Percentiles rank a stretch among this genome's conserved stretches.
These are phyloP conservation scores for Funneliformis caledonium DNA, from an alignment of 371 early-diverging fungal species.

Conservation along the genomic window DNA sequence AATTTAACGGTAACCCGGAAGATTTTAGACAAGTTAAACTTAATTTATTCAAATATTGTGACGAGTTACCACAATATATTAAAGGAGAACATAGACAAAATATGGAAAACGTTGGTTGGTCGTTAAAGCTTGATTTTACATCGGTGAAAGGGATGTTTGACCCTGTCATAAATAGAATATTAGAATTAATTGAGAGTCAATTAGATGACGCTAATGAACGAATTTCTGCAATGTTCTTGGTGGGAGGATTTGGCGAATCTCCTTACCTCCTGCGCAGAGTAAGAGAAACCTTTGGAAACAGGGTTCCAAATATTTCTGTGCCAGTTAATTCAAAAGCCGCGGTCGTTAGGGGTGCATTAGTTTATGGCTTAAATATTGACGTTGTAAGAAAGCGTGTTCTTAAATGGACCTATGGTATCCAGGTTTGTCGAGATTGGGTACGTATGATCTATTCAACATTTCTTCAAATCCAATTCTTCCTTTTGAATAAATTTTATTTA, in stretches of 20 bases:
- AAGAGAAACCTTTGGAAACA: conserved; percentile 40
- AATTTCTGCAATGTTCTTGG: conserved; percentile 53
- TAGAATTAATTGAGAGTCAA: conserved; percentile 22
- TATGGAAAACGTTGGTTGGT: neutral
- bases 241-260: conserved; percentile 61
- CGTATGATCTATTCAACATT: neutral
- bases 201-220: conserved; percentile 48
- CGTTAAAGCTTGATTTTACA: conserved; percentile 12
- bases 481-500: no score
- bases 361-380: conserved; percentile 22
- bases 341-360: conserved; percentile 21
- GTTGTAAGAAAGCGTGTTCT: neutral
- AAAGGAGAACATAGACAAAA: neutral
- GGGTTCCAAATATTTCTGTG: conserved; percentile 40
- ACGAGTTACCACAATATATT: conserved; percentile 2
- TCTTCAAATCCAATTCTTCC: neutral
- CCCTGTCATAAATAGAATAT: conserved; percentile 1
- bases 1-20: neutral
- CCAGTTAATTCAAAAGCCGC: conserved; percentile 40
- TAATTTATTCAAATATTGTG: neutral
- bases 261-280: conserved; percentile 41
- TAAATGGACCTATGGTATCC: conserved; percentile 34
- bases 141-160: conserved; percentile 33
- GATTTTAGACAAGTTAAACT: neutral
- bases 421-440: neutral